These are phyloP conservation scores for Solanum okadae DNA, from an alignment of 257 asterid genomes.

Conservation along the genomic window DNA sequence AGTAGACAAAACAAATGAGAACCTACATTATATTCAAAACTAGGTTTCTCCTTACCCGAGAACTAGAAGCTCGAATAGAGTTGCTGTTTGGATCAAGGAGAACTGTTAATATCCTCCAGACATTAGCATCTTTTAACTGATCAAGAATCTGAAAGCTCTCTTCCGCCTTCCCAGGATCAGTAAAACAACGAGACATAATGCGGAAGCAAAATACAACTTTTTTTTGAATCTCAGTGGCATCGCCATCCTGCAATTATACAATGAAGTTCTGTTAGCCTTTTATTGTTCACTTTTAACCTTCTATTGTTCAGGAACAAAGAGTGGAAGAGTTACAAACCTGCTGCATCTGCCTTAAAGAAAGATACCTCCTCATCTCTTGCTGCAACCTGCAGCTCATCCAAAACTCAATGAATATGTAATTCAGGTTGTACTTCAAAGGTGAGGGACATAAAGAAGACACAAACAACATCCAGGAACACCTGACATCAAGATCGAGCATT, in stretches of 20 bases:
- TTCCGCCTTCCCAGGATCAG: conserved; percentile 74
- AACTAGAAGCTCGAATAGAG: conserved; percentile 41
- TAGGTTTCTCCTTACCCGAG: conserved; percentile 50
- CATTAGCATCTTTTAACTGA: conserved; percentile 71
- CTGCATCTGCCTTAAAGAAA: conserved; percentile 56
- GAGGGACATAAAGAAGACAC: neutral
- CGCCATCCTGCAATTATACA: conserved; percentile 60
- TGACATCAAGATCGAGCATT: conserved; percentile 1
- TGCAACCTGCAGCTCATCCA: conserved; percentile 51
- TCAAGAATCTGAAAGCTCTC: conserved; percentile 79
- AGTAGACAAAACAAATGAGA: neutral
- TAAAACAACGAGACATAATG: conserved; percentile 81
- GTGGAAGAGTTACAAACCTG: conserved; percentile 43
- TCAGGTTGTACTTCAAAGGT: neutral
- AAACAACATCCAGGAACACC: neutral
- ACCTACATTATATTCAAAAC: neutral
- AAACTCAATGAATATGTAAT: neutral
- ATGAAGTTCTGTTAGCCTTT: conserved; percentile 6
- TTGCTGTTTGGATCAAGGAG: conserved; percentile 74
- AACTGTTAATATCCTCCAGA: conserved; percentile 53
- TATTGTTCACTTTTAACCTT: neutral
- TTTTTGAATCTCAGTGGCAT: conserved; percentile 68
- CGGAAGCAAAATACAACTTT: conserved; percentile 64
- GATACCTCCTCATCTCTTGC: conserved; percentile 84
- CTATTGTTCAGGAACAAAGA: neutral